phyloP scores from a whole-genome alignment of 2,329 filamentous ascomycete genomes.

The Thielaviopsis ethacetica region DNA sequence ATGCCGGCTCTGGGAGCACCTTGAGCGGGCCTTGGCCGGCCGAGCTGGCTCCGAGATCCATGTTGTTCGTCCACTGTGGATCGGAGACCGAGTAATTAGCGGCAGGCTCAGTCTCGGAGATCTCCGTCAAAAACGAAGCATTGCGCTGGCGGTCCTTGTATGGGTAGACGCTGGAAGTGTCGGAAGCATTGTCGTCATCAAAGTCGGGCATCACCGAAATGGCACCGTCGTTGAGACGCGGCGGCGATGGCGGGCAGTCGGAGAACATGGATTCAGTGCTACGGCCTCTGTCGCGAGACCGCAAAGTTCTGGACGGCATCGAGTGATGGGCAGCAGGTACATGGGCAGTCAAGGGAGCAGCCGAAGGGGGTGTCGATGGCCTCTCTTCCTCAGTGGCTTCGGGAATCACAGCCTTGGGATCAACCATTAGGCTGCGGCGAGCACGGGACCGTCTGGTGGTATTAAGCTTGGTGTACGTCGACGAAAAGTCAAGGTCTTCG shows the following conservation, averaged over 20 bases:
- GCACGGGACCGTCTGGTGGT: slow-evolving; percentile 3
- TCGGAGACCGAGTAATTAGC: not conserved
- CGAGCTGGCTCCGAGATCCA: not conserved
- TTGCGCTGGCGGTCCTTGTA: not conserved
- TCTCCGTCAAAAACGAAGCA: slow-evolving; percentile 6
- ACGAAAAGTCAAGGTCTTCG: slow-evolving; percentile 9
- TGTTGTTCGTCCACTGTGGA: slow-evolving; percentile 7
- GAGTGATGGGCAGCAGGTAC: not conserved
- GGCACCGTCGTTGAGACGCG: slow-evolving; percentile 8
- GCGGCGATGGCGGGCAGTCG: slow-evolving; percentile 5
- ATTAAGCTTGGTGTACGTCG: not conserved
- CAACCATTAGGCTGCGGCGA: slow-evolving; percentile 1
- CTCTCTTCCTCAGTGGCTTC: slow-evolving; percentile 3
- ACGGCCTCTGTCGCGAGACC: slow-evolving; percentile 3
- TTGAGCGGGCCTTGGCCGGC: slow-evolving; percentile 1
- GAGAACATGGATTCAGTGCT: slow-evolving; percentile 10
- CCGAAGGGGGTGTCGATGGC: not conserved
- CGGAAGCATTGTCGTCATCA: slow-evolving; percentile 4
- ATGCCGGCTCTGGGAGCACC: not conserved
- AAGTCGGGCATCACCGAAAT: slow-evolving; percentile 10
- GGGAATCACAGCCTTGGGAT: not conserved
- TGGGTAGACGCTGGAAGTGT: not conserved
- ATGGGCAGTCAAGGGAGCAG: not conserved
- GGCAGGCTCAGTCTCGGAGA: slow-evolving; percentile 6
- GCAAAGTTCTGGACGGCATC: slow-evolving; percentile 2